Evolutionary conservation across 2,329 filamentous ascomycete species (phyloP), one percentile per base, ranked within the genome.

Genomic region (Sarocladium kiliense): DNA sequence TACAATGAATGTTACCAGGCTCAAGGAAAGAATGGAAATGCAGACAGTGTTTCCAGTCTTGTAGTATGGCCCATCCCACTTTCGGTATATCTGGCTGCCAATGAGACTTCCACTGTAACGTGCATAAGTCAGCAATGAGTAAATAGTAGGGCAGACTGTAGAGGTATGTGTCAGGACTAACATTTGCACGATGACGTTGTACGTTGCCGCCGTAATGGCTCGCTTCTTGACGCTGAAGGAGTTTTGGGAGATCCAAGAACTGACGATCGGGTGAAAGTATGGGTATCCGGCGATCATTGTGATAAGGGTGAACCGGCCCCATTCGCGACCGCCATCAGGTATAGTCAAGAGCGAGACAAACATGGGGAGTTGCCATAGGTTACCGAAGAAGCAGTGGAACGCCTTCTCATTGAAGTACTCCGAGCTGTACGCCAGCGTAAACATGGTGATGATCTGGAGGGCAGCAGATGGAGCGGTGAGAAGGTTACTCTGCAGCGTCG

Each of bases 401-500:
- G 80, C 68, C 1, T 80, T 72, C 62, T 82, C 74, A 57, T 81
- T 77, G 58, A 81, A 79, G 56, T 76, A 72, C 55, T 84, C 79
- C 5, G 77, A 80, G 45, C 78, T 71, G 67, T 73, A 80, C 0
- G 81, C 79, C 57, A 80, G 73, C 2, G 71, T 64, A 16, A 84
- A 64, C 67, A 85, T 77, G 44, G 81, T 80, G 49, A 81, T 55
- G 57, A 85, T 82, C 63, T 82, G 82, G 1, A 84, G 66, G 0
- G 72, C 73, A 16, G 78, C 79, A 1, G 80, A 77, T 0, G 81
- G 82, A 14, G 86, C 85, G 1, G 82, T 82, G 21, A 88, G 74
- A 58, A 88, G 71, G 60, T 86, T 88, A 26, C 78, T 79, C 30
- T 81, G 68, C 63, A 87, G 80, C 1, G 80, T 82, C 50, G 68